These are phyloP conservation scores for Cercospora citrullina DNA, from an alignment of 2,329 filamentous ascomycete genomes.

Conservation along the genomic window DNA sequence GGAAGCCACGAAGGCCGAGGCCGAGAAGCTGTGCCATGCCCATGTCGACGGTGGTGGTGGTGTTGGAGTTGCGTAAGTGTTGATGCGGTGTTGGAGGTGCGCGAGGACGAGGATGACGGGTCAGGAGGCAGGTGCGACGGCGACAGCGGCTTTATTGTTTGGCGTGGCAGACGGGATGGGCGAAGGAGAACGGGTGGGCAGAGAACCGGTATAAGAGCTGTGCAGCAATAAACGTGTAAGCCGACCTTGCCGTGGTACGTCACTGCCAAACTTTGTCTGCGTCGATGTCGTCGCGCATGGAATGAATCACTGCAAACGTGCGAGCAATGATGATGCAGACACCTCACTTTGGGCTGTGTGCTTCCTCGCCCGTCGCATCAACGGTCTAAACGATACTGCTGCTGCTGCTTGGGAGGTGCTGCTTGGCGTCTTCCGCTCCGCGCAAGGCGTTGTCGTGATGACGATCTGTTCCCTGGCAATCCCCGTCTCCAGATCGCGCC, in stretches of 20 bases:
- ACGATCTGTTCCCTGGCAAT: background rate
- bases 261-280: slow-evolving; percentile 1
- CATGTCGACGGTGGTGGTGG: slow-evolving; percentile 11
- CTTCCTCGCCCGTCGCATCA: background rate
- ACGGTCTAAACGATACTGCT: slow-evolving; percentile 35
- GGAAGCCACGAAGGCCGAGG: slow-evolving; percentile 32
- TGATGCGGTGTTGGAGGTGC: background rate
- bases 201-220: background rate
- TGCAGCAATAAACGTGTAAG: background rate
- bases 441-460: slow-evolving; percentile 4
- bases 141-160: background rate
- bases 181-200: background rate
- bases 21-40: slow-evolving; percentile 29
- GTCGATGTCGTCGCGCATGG: background rate
- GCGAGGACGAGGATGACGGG: background rate
- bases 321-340: slow-evolving; percentile 4
- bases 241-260: slow-evolving; percentile 1
- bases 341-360: background rate
- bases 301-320: slow-evolving; percentile 3
- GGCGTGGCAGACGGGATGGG: background rate
- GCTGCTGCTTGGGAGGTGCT: background rate
- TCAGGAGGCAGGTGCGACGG: background rate
- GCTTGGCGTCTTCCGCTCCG: background rate
- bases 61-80: background rate
- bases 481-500: slow-evolving; percentile 33